Base-by-base conservation (phyloP, 2,329 filamentous ascomycete genomes). In the Bipolaris oryzae region DNA sequence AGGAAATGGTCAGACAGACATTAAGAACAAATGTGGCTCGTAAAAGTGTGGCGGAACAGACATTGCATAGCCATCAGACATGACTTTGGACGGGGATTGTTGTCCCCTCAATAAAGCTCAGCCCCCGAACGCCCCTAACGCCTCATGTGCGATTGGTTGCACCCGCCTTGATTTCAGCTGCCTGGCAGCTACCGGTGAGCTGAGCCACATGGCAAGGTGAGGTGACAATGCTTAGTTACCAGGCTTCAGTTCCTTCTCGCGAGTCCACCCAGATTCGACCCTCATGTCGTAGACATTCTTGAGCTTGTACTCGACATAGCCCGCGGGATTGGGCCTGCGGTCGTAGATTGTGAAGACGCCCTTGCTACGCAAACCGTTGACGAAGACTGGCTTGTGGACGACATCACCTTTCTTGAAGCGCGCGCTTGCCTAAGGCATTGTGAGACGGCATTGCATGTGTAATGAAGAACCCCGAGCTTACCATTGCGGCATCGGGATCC, bases 261-360 rank as follows among this genome's bases (percentile, higher is more conserved):
- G 69, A 21, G 70, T 51, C 64, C 64, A 73, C n/a, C 55, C 60
- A 33, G 71, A 66, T 31, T 62, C 60, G 57, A 53, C 42, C 16
- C 31, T 44, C 43, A 38, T 44, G 55, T 9, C 16, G 63, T 57
- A 20, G 10, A 21, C 18, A 18, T 68, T 64, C 5, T 50, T 35
- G 16, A 75, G 63, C 57, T 72, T 69, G 51, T 75, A 75, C 41
- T 75, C 70, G 16, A 54, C 60, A 48, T 59, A 74, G 3, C 53
- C 59, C n/a, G 48, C 55, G 3, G 38, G 46, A 7, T 18, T 63
- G 42, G 54, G 53, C 1, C 5, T 57, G 58, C 13, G 16, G 34
- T 20, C 50, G 41, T 54, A 44, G n/a, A 74, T 51, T 13, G 42
- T 64, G 39, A 63, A 74, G 39, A 46, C 60, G 21, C 65, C 68